Evolutionary conservation across 768 basidiomycete species (phyloP).

Genomic region (Pulveroboletus frians): DNA sequence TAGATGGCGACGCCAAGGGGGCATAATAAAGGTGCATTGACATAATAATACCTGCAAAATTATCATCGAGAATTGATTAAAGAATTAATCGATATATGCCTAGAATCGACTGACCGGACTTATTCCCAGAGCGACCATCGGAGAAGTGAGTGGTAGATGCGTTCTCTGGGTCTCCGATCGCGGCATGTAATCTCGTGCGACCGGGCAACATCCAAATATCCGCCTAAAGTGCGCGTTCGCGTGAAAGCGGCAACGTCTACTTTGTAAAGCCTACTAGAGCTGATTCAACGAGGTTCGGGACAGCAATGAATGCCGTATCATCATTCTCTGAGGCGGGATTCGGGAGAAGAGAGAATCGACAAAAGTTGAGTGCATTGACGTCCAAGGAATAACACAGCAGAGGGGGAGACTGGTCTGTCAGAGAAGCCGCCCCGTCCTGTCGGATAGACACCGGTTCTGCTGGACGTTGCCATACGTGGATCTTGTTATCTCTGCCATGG

Average conservation of each 20-base stretch:
- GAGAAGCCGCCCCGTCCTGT: slow-evolving; percentile 53
- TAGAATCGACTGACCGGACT: slow-evolving; percentile 44
- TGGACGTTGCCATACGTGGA: slow-evolving; percentile 66
- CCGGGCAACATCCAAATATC: slow-evolving; percentile 84
- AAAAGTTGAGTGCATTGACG: slow-evolving; percentile 92
- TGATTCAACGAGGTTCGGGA: slow-evolving; percentile 89
- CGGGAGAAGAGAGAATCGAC: slow-evolving; percentile 72
- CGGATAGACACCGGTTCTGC: slow-evolving; percentile 42
- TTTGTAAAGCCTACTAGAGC: slow-evolving; percentile 49
- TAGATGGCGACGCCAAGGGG: slow-evolving; percentile 28
- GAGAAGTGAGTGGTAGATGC: slow-evolving; percentile 21
- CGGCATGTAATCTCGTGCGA: slow-evolving; percentile 70
- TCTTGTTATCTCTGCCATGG: slow-evolving; percentile 81
- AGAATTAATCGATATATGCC: background rate
- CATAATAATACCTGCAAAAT: slow-evolving; percentile 80
- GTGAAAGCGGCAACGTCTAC: background rate
- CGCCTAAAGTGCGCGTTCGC: slow-evolving; percentile 42
- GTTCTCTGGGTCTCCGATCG: slow-evolving; percentile 59
- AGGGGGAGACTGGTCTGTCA: slow-evolving; percentile 47
- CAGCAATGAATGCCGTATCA: slow-evolving; percentile 53
- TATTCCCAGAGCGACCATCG: slow-evolving; percentile 48
- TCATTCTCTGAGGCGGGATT: slow-evolving; percentile 12
- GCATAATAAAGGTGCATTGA: slow-evolving; percentile 61
- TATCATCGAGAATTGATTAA: too few species aligned
- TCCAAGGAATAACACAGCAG: slow-evolving; percentile 64